Evolutionary conservation across 2,329 filamentous ascomycete species (phyloP), one percentile per base, ranked within the genome.

Genomic region (Cercospora citrullina): DNA sequence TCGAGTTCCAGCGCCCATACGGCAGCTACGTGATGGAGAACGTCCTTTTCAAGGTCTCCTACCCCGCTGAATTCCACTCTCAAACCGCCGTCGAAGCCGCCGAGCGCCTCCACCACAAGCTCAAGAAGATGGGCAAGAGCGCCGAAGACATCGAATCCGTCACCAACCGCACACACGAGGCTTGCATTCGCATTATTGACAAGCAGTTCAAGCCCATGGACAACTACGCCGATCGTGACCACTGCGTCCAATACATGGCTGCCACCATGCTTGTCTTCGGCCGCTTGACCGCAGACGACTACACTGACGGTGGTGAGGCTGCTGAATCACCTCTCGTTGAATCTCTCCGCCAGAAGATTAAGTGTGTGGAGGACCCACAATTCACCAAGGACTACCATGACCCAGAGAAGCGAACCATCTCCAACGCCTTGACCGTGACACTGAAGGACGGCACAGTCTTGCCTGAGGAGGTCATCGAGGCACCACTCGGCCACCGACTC

Each of bases 21-120:
- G 94, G 94, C 79, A 96, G 91, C 86, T 99, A 99, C 81, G 95
- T 99, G 74, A 99, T 99, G 95, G 95, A 99, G 89, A 99, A 98
- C 78, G 93, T 99, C 69, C 89, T 99, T 72, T 99, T 99, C 90
- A 99, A 99, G 88, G 95, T 99, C 69, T 99, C 95, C 57, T 98
- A 97, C 81, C 94, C 94, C 78, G 93, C 94, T 77, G 94, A 98
- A 80, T 98, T 98, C 87, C 94, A 98, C 87, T 97, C 94, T 21
- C 95, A 99, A 84, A 99, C 95, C 42, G 95, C 95, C 74, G 93
- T 98, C 73, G 95, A 99, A 83, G 93, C 93, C 58, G 94, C 94
- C 1, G 89, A 96, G 84, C 92, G 90, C 81, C 89, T 99, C 78
- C 89, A 93, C 86, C 87, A 89, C 81, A 89, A 92, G 81, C 89